Base-by-base conservation (phyloP, 2,329 filamentous ascomycete species). In the Paecilomyces formosus region DNA sequence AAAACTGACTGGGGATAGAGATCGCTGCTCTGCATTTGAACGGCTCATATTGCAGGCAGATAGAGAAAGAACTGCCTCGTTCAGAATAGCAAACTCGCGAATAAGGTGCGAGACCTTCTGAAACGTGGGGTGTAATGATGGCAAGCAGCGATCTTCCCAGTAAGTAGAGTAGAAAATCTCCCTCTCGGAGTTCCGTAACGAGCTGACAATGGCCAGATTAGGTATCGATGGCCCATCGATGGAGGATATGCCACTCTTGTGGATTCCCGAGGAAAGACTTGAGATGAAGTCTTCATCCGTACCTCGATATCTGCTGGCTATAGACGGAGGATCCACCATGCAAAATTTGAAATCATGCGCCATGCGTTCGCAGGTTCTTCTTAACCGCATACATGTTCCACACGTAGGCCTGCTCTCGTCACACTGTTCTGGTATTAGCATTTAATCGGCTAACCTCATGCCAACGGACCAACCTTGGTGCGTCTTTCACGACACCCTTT, bases 131-230 rank as follows among this genome's bases (percentile, higher is more conserved):
- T 67, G 65, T 30, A 68, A 52, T 5, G 66, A 64, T 26, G 66
- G 63, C 26, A 68, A 55, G 54, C 66, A 68, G 12, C 22, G 33
- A 33, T 63, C 62, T 50, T 68, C 65, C 66, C 65, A 68, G 52
- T 66, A 65, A 2, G 66, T 68, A 1, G 62, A 57, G 24, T 67
- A 68, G 45, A 66, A 68, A 3, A 67, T 18, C 57, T 67, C 63
- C 39, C 65, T 54, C 12, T 67, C 64, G 1, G 63, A 60, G 13
- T 59, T 56, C 24, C 66, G 64, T 13, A 68, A 31, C 1, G 66
- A 66, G 24, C 52, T 55, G n/a, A 65, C 56, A 13, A 66, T 12
- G 31, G 31, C 9, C 9, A 35, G 11, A 15, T 9, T 15, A 35
- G 31, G 31, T 11, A 35, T 35, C 11, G 31, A 35, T 35, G 31